Percentiles rank a stretch among this genome's conserved stretches.
These are phyloP conservation scores for Rhizopogon roseolus DNA, from an alignment of 768 basidiomycete genomes.

Conservation along the genomic window DNA sequence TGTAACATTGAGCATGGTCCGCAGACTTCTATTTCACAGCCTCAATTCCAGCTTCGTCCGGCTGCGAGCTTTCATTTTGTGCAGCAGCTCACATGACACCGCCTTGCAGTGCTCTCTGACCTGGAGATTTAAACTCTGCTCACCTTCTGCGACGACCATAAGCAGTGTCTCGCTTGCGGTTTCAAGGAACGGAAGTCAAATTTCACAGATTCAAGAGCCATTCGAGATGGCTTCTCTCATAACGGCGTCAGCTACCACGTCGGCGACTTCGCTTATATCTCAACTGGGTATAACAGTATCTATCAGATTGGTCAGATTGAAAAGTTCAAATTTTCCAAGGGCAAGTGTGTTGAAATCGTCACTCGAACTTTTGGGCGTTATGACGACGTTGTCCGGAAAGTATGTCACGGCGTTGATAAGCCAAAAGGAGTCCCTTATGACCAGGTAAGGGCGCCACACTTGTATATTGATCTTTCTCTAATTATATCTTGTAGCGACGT, in stretches of 20 bases:
- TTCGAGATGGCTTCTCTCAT: constrained; percentile 33
- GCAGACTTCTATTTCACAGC: constrained; percentile 50
- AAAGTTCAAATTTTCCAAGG: constrained; percentile 25
- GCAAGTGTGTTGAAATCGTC: constrained; percentile 21
- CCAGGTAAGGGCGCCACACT: constrained; percentile 30
- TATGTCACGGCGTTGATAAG: constrained; percentile 9
- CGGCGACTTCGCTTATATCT: constrained; percentile 59
- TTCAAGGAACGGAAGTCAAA: constrained; percentile 23
- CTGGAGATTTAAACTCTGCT: constrained; percentile 25
- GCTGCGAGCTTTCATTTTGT: no score
- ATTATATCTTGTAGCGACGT: constrained; percentile 22
- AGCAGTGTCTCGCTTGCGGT: constrained; percentile 50
- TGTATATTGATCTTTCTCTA: not conserved
- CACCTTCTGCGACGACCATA: constrained; percentile 23
- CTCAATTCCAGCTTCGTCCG: constrained; percentile 41
- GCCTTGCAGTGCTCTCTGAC: no score
- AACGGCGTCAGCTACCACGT: constrained; percentile 48
- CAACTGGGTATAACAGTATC: constrained; percentile 18
- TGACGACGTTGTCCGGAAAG: constrained; percentile 30
- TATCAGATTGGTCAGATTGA: constrained; percentile 57
- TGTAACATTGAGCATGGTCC: not conserved
- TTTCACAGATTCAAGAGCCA: constrained; percentile 17
- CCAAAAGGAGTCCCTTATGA: constrained; percentile 28
- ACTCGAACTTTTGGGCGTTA: constrained; percentile 44
- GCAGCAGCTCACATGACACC: no score